phyloP scores from a whole-genome alignment of 169 alveolate species.

The Plasmodium vinckei region DNA sequence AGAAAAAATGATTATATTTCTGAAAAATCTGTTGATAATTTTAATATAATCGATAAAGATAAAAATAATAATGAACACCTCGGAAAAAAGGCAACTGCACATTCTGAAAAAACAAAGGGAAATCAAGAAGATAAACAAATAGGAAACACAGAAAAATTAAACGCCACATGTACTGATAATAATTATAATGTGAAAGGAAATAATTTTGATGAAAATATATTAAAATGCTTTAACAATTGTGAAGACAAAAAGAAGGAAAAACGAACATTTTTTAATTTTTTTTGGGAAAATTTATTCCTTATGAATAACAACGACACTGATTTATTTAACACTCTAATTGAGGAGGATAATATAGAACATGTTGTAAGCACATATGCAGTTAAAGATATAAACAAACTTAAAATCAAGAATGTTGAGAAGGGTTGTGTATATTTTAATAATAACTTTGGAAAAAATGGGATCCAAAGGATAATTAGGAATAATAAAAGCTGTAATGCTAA shows the following conservation, averaged over 20 bases:
- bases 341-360: slow-evolving; percentile 14
- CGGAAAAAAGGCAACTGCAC: neutral
- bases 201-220: slow-evolving; percentile 5
- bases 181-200: neutral
- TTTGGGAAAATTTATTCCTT: slow-evolving; percentile 58
- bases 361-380: slow-evolving; percentile 7
- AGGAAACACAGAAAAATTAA: neutral
- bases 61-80: neutral
- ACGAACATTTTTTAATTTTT: slow-evolving; percentile 37
- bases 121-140: neutral
- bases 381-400: slow-evolving; percentile 19
- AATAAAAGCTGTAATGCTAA: neutral
- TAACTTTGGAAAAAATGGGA: neutral
- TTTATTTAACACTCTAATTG: slow-evolving; percentile 18
- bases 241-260: slow-evolving; percentile 40
- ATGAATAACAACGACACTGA: slow-evolving; percentile 61
- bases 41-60: neutral
- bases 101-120: neutral
- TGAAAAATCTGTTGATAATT: neutral
- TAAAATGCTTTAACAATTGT: slow-evolving; percentile 58
- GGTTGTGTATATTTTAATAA: neutral
- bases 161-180: neutral
- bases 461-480: neutral
- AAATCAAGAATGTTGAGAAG: neutral
- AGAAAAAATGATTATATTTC: neutral